Evolutionary conservation across 208 protist genomes (phyloP).

Genomic region (Crithidia bombi): DNA sequence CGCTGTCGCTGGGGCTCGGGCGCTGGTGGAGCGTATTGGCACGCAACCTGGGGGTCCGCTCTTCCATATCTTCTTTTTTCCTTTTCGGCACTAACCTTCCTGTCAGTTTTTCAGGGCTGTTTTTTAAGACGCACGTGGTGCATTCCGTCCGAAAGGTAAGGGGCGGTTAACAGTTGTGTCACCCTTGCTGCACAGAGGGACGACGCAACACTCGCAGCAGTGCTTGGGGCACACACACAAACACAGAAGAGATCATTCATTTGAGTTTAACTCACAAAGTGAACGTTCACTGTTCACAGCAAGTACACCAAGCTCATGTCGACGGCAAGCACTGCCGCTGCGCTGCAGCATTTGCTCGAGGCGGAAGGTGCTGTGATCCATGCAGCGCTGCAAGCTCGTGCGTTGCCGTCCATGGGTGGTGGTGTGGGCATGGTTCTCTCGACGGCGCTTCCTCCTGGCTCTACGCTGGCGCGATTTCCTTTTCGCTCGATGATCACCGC

Average conservation of each 20-base stretch:
- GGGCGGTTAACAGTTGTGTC: too few relatives aligned
- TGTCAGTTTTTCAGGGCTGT: too few relatives aligned
- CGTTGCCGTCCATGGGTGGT: constrained; percentile 82
- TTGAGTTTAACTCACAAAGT: too few relatives aligned
- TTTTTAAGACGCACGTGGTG: too few relatives aligned
- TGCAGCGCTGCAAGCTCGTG: constrained; percentile 39
- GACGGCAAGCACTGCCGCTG: constrained; percentile 17
- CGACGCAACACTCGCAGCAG: not conserved
- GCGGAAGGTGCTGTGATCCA: constrained; percentile 69
- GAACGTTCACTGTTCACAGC: too few relatives aligned
- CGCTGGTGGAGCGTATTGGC: too few relatives aligned
- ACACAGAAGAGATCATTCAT: not conserved
- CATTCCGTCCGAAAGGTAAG: too few relatives aligned
- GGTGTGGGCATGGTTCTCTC: constrained; percentile 75
- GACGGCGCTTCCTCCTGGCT: constrained; percentile 33
- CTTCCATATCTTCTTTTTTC: constrained; percentile 6
- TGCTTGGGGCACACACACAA: not conserved
- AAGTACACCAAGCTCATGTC: constrained; percentile 5
- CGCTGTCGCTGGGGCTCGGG: too few relatives aligned
- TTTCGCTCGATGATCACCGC: constrained; percentile 76
- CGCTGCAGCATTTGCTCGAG: constrained; percentile 61
- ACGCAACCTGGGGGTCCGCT: too few relatives aligned
- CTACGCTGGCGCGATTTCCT: constrained; percentile 62
- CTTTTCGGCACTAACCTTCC: not conserved
- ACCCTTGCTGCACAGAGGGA: too few relatives aligned